phyloP scores from a whole-genome alignment of 805 yeast genomes.

The Hanseniaspora valbyensis region DNA sequence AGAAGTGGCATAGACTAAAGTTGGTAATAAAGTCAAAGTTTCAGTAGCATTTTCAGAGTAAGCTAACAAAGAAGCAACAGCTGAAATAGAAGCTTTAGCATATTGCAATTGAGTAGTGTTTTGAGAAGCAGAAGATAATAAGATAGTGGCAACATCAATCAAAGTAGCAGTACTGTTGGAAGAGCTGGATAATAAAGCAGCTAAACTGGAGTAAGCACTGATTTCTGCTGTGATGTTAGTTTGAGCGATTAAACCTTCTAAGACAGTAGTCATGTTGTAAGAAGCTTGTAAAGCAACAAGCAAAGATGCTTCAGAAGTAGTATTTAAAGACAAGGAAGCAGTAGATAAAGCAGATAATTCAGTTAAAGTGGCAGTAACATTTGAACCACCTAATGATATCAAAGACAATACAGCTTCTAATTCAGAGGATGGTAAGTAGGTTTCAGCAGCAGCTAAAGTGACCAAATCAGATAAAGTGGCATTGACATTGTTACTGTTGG shows the following conservation, averaged over 20 bases:
- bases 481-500: constrained; percentile 19
- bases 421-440: constrained; percentile 14
- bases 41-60: constrained; percentile 21
- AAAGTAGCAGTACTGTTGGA: constrained; percentile 22
- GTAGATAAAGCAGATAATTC: constrained; percentile 8
- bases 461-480: constrained; percentile 21
- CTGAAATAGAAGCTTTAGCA: constrained; percentile 22
- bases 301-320: constrained; percentile 8
- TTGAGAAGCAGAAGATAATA: constrained; percentile 21
- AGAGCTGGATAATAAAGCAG: constrained; percentile 7
- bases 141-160: constrained; percentile 21
- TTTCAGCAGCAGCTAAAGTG: constrained; percentile 19
- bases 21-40: constrained; percentile 20
- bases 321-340: constrained; percentile 8
- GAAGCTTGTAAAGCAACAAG: constrained; percentile 15
- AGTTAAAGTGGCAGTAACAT: constrained; percentile 9
- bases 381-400: constrained; percentile 4
- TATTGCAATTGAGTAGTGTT: constrained; percentile 17
- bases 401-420: constrained; percentile 12
- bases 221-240: constrained; percentile 17
- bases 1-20: constrained; percentile 18
- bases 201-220: constrained; percentile 12
- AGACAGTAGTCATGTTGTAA: constrained; percentile 19
- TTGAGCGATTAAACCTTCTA: constrained; percentile 21
- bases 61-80: constrained; percentile 21